phyloP scores from a whole-genome alignment of 352 stramenopile genomes.

The Globisporangium emineosum region DNA sequence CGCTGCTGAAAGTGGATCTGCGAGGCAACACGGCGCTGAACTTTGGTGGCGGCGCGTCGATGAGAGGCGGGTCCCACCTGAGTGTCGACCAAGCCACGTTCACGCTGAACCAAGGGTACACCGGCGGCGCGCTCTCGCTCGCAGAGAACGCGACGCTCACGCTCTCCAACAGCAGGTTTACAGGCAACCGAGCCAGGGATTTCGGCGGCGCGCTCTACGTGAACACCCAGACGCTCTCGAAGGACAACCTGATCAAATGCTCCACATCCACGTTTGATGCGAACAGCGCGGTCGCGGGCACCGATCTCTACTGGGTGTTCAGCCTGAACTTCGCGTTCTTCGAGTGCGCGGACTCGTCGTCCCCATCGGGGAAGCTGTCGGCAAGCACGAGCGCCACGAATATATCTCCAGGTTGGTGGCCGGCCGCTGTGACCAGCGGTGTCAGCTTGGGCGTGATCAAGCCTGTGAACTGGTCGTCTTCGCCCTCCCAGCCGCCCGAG shows the following conservation, averaged over 20 bases:
- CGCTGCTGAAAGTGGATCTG: constrained; percentile 14
- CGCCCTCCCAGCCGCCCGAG: neutral
- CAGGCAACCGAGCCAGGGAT: constrained; percentile 38
- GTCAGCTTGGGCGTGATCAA: constrained; percentile 39
- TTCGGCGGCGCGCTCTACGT: constrained; percentile 61
- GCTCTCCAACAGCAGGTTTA: constrained; percentile 25
- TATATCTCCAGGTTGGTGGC: constrained; percentile 57
- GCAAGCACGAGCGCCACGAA: constrained; percentile 40
- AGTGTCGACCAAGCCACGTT: constrained; percentile 21
- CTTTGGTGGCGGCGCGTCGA: constrained; percentile 47
- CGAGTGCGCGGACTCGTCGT: constrained; percentile 28
- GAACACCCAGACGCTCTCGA: constrained; percentile 22
- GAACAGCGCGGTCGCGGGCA: constrained; percentile 41
- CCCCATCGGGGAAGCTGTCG: neutral
- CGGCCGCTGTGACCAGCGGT: constrained; percentile 50
- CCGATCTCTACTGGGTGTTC: constrained; percentile 65
- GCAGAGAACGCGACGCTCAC: constrained; percentile 33
- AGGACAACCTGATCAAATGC: constrained; percentile 15
- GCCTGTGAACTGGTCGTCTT: neutral
- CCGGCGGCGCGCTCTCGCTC: constrained; percentile 43
- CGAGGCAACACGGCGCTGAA: constrained; percentile 28
- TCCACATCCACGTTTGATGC: constrained; percentile 17
- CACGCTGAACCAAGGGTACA: constrained; percentile 37
- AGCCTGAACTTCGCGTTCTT: constrained; percentile 36
- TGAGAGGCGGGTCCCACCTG: constrained; percentile 26